Conservation (phyloP, 129 eudicot species). For the Cynara cardunculus region DNA sequence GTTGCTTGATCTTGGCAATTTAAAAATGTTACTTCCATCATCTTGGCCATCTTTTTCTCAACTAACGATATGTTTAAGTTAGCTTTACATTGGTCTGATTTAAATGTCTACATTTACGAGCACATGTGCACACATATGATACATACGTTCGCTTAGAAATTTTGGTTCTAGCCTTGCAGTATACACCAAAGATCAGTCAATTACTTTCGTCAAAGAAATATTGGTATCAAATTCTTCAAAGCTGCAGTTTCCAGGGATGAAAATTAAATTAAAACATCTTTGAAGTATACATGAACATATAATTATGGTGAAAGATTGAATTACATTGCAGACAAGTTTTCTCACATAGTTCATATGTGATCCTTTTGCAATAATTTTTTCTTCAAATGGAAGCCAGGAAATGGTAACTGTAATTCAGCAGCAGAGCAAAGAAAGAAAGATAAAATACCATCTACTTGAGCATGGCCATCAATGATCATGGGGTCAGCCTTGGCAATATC, state of each 20-base stretch:
- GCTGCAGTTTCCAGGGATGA: background rate
- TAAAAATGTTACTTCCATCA: background rate
- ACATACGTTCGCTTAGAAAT: background rate
- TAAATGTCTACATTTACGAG: background rate
- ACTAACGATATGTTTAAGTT: background rate
- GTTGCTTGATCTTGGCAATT: background rate
- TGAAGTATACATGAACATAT: background rate
- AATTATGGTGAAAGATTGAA: background rate
- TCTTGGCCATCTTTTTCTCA: background rate
- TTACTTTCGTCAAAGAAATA: background rate
- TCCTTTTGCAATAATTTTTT: background rate
- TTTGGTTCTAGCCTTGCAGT: background rate
- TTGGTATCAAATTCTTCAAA: background rate
- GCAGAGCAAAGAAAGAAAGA: background rate
- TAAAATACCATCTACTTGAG: slow-evolving; percentile 56
- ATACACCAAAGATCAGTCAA: too few relatives aligned
- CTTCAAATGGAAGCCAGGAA: background rate
- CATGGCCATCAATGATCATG: slow-evolving; percentile 67
- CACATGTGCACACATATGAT: background rate
- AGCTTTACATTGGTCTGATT: background rate
- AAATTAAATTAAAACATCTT: background rate
- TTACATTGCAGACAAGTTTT: background rate
- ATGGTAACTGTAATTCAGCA: background rate
- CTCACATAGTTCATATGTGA: background rate
- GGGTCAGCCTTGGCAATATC: slow-evolving; percentile 57